Conservation (phyloP, 2,329 filamentous ascomycete species). For the Sporothrix brunneoviolacea region DNA sequence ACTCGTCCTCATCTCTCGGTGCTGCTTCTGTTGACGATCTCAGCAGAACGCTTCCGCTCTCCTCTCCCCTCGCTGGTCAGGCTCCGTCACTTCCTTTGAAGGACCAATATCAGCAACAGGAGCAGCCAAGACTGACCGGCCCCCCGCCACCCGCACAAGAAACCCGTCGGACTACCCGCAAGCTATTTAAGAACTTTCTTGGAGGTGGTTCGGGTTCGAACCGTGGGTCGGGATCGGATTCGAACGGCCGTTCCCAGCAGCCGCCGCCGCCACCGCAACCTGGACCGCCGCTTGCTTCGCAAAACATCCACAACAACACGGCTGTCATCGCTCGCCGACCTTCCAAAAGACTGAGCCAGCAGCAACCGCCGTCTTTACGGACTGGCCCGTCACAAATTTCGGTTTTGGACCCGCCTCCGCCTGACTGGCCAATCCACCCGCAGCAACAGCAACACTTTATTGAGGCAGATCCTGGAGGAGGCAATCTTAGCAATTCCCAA, state of each 20-base stretch:
- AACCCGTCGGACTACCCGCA: slow-evolving; percentile 44
- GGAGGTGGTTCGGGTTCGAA: slow-evolving; percentile 31
- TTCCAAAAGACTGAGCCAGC: slow-evolving; percentile 52
- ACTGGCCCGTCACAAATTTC: slow-evolving; percentile 35
- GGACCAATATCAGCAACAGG: slow-evolving; percentile 20
- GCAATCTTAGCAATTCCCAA: slow-evolving; percentile 21
- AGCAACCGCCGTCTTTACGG: slow-evolving; percentile 34
- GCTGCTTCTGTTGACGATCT: slow-evolving; percentile 38
- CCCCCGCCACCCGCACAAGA: slow-evolving; percentile 29
- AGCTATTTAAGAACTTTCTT: slow-evolving; percentile 49
- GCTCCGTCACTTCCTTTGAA: slow-evolving; percentile 16
- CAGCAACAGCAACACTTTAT: slow-evolving; percentile 11
- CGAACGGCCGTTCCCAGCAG: slow-evolving; percentile 15
- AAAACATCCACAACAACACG: slow-evolving; percentile 42
- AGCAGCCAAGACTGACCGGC: slow-evolving; percentile 16
- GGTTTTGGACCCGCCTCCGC: slow-evolving; percentile 26
- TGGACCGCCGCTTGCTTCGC: slow-evolving; percentile 17
- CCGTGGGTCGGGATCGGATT: slow-evolving; percentile 22
- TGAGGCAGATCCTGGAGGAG: not conserved
- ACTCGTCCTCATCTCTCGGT: slow-evolving; percentile 26
- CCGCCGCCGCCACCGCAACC: not conserved
- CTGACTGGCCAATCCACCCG: slow-evolving; percentile 27
- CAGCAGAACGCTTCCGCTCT: slow-evolving; percentile 23
- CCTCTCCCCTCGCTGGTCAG: slow-evolving; percentile 23
- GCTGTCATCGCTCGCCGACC: slow-evolving; percentile 44